Conservation (phyloP, 2,329 filamentous ascomycete genomes). For the Epichloe amarillans region DNA sequence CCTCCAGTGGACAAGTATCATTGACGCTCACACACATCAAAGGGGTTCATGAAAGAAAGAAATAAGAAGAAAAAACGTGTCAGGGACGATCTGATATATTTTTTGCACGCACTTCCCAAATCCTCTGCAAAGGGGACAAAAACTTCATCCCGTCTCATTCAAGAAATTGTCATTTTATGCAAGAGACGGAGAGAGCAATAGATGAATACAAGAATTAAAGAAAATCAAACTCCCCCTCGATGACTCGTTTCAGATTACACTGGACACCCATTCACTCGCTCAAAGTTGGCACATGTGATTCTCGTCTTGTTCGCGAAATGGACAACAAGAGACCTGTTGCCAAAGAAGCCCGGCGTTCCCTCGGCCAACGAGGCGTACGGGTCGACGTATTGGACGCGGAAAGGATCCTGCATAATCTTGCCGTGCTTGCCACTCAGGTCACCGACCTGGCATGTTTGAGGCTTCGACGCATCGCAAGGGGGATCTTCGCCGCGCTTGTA, state of each 20-base stretch:
- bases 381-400: conserved; percentile 39
- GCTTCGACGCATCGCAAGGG: conserved; percentile 42
- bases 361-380: conserved; percentile 40
- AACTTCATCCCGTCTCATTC: too few relatives aligned
- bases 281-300: conserved; percentile 52
- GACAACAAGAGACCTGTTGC: conserved; percentile 50
- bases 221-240: background rate
- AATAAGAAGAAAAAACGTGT: too few relatives aligned
- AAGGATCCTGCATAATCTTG: conserved; percentile 38
- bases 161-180: too few relatives aligned
- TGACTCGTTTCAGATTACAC: background rate
- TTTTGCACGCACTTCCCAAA: too few relatives aligned
- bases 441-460: conserved; percentile 59
- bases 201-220: background rate
- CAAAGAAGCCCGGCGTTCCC: conserved; percentile 44
- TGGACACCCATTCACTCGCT: conserved; percentile 8
- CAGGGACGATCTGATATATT: too few relatives aligned
- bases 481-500: conserved; percentile 49
- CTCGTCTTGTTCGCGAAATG: conserved; percentile 52
- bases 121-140: too few relatives aligned
- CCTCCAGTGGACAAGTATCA: too few relatives aligned
- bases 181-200: background rate
- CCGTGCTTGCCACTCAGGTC: conserved; percentile 67
- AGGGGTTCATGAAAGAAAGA: too few relatives aligned
- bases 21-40: too few relatives aligned